Evolutionary conservation across 768 basidiomycete genomes (phyloP).

Genomic region (Podaxis sp.): DNA sequence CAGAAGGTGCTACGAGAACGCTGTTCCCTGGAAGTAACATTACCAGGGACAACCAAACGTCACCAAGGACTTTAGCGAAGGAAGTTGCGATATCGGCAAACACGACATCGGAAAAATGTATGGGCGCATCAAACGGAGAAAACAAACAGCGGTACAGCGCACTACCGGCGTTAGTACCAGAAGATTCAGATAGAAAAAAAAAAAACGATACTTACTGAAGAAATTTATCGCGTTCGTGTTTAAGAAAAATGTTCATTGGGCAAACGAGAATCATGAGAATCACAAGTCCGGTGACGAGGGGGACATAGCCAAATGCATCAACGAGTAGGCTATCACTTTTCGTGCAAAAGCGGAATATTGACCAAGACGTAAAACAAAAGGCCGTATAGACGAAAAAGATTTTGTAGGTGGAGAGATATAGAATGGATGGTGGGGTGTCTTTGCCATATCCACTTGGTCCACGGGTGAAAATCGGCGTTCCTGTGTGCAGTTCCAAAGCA

Average conservation of each 20-base stretch:
- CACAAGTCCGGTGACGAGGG: constrained; percentile 62
- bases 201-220: constrained; percentile 56
- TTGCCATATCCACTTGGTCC: not conserved
- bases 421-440: constrained; percentile 23
- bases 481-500: constrained; percentile 64
- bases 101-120: constrained; percentile 90
- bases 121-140: constrained; percentile 53
- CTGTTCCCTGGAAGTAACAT: constrained; percentile 88
- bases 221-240: constrained; percentile 74
- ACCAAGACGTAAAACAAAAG: constrained; percentile 70
- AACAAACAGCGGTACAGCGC: constrained; percentile 73
- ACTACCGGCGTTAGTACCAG: constrained; percentile 38
- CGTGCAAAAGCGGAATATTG: constrained; percentile 59
- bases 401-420: constrained; percentile 66
- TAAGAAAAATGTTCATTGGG: constrained; percentile 67
- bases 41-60: constrained; percentile 83
- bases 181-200: constrained; percentile 1
- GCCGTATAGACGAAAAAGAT: constrained; percentile 58
- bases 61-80: constrained; percentile 94
- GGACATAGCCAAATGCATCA: constrained; percentile 76
- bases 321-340: constrained; percentile 56
- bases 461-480: constrained; percentile 4
- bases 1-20: constrained; percentile 59
- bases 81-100: constrained; percentile 96
- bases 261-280: constrained; percentile 56